Evolutionary conservation across 2,329 filamentous ascomycete species (phyloP).

Genomic region (Botrytis fragariae): DNA sequence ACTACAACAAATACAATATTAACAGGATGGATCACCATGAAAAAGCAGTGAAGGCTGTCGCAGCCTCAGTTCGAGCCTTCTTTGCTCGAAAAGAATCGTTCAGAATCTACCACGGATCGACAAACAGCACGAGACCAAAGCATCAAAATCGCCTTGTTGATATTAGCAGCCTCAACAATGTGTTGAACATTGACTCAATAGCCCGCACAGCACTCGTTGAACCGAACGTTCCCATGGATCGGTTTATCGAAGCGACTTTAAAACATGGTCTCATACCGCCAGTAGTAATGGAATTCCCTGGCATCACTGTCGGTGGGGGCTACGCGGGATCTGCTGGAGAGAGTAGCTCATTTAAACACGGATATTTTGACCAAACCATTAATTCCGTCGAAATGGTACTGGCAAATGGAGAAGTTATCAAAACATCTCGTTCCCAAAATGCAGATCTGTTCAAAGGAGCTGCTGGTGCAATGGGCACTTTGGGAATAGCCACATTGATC

Average conservation of each 20-base stretch:
- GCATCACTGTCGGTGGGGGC: slow-evolving; percentile 65
- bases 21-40: slow-evolving; percentile 39
- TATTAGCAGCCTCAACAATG: slow-evolving; percentile 45
- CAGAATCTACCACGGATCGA: slow-evolving; percentile 55
- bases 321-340: slow-evolving; percentile 66
- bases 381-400: slow-evolving; percentile 62
- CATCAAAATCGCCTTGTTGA: slow-evolving; percentile 41
- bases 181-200: slow-evolving; percentile 43
- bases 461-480: background rate
- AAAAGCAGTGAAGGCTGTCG: slow-evolving; percentile 45
- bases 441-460: background rate
- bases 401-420: slow-evolving; percentile 52
- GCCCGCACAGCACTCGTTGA: slow-evolving; percentile 53
- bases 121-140: slow-evolving; percentile 48
- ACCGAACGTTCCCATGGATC: slow-evolving; percentile 67
- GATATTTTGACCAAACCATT: slow-evolving; percentile 63
- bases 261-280: slow-evolving; percentile 54
- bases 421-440: background rate
- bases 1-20: background rate
- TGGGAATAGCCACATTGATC: background rate
- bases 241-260: slow-evolving; percentile 55
- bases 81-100: slow-evolving; percentile 39
- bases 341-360: slow-evolving; percentile 61
- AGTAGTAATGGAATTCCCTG: slow-evolving; percentile 69
- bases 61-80: slow-evolving; percentile 42